phyloP scores from a whole-genome alignment of 2,329 filamentous ascomycete genomes.

The Colletotrichum sp. region DNA sequence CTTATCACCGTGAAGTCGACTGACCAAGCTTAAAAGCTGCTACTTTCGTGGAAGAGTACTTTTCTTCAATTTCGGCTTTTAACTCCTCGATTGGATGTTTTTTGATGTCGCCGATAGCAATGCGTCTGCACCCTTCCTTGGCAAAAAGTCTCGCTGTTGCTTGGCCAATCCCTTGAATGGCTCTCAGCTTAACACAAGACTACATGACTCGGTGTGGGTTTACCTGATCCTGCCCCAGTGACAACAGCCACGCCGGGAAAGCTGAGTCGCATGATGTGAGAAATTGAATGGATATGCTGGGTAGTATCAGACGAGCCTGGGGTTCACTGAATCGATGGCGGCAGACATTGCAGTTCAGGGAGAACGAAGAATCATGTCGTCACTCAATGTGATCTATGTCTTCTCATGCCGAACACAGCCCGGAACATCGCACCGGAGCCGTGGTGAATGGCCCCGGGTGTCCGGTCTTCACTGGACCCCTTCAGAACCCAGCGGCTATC shows the following conservation, averaged over 20 bases:
- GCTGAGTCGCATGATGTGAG: not conserved
- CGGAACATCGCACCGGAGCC: not conserved
- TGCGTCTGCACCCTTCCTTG: not conserved
- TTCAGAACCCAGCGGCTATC: not conserved
- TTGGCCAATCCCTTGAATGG: not conserved
- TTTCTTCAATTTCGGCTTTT: not conserved
- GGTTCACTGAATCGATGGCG: not conserved
- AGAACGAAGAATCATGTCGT: not conserved
- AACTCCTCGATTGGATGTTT: not conserved
- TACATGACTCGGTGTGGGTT: not conserved
- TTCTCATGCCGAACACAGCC: not conserved
- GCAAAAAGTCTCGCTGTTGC: not conserved
- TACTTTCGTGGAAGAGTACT: not conserved
- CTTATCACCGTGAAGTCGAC: not conserved
- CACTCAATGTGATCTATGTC: not conserved
- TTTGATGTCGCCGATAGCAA: not conserved
- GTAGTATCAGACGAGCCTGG: not conserved
- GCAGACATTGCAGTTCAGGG: not conserved
- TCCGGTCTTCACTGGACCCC: not conserved
- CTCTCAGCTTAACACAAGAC: not conserved
- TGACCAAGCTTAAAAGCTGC: not conserved
- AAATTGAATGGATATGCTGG: not conserved
- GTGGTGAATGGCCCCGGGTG: not conserved
- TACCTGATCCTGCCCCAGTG: not conserved
- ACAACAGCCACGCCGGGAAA: not conserved